phyloP scores from a whole-genome alignment of 306 rosid genomes.

The Carpinus fangiana region DNA sequence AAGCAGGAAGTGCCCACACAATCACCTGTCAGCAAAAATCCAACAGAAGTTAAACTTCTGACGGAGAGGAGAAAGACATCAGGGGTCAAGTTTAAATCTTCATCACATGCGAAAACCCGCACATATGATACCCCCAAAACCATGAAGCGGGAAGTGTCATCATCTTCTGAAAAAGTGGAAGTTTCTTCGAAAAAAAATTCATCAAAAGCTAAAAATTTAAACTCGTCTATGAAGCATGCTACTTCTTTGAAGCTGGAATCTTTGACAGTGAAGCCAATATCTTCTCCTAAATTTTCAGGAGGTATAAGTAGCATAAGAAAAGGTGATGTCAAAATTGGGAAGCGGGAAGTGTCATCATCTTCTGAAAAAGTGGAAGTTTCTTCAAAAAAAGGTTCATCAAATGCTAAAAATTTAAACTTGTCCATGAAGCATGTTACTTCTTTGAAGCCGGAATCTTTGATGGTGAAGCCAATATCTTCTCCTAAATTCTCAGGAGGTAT shows the following conservation, averaged over 20 bases:
- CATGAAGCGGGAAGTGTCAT: constrained; percentile 37
- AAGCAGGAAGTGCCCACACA: constrained; percentile 23
- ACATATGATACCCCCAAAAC: constrained; percentile 34
- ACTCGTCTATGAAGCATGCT: constrained; percentile 36
- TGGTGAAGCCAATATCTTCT: constrained; percentile 38
- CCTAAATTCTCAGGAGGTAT: constrained; percentile 31
- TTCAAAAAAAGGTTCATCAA: too few relatives aligned
- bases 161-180: constrained; percentile 34
- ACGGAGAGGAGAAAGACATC: constrained; percentile 40
- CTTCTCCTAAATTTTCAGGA: constrained; percentile 37
- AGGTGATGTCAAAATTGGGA: constrained; percentile 41
- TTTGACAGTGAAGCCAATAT: constrained; percentile 31
- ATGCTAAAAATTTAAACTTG: neutral
- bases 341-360: constrained; percentile 5
- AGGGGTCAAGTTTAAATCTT: constrained; percentile 37
- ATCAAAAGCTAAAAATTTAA: constrained; percentile 27
- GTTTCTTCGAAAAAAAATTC: neutral
- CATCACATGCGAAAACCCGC: constrained; percentile 24
- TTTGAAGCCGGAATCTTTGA: constrained; percentile 34
- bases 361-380: too few relatives aligned
- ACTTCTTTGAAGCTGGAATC: constrained; percentile 39
- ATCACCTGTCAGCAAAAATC: constrained; percentile 37
- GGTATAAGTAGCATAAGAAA: constrained; percentile 31
- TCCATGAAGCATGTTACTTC: constrained; percentile 37
- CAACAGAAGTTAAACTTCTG: constrained; percentile 25